Percentiles rank a stretch among this genome's conserved stretches.
Evolutionary conservation across 768 basidiomycete genomes (phyloP).

Genomic region (Lyophyllum shimeji): DNA sequence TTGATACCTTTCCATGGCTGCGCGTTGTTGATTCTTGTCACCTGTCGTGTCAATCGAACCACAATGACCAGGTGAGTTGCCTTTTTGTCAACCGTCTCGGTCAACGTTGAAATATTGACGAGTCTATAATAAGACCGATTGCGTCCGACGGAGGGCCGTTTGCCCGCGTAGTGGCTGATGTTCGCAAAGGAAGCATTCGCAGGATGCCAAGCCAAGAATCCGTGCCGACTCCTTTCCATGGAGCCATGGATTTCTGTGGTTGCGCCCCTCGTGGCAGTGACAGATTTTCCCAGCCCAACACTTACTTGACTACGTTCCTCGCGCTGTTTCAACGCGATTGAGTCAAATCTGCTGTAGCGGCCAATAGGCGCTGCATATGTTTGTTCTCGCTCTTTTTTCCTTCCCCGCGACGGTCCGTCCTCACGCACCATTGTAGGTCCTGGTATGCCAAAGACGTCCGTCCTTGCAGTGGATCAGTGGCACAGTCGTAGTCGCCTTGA

Average conservation of each 20-base stretch:
- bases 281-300: neutral
- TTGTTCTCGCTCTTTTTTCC: neutral
- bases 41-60: neutral
- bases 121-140: slow-evolving; percentile 5
- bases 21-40: neutral
- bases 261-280: neutral
- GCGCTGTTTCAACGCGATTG: slow-evolving; percentile 5
- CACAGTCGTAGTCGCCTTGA: no score
- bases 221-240: slow-evolving; percentile 2
- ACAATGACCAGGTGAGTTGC: neutral
- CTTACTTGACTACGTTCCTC: neutral
- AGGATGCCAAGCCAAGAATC: neutral
- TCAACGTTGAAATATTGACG: neutral
- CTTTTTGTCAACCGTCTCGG: neutral
- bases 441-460: no score
- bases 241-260: slow-evolving; percentile 6
- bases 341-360: neutral
- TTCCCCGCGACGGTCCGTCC: neutral
- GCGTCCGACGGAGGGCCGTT: slow-evolving; percentile 17
- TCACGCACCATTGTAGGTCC: neutral
- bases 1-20: neutral
- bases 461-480: no score
- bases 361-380: no score
- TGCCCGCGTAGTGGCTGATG: neutral
- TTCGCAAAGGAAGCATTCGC: neutral